Percentiles rank a stretch among this genome's conserved stretches.
Conservation (phyloP, 116 monocot species). For the Zostera marina region DNA sequence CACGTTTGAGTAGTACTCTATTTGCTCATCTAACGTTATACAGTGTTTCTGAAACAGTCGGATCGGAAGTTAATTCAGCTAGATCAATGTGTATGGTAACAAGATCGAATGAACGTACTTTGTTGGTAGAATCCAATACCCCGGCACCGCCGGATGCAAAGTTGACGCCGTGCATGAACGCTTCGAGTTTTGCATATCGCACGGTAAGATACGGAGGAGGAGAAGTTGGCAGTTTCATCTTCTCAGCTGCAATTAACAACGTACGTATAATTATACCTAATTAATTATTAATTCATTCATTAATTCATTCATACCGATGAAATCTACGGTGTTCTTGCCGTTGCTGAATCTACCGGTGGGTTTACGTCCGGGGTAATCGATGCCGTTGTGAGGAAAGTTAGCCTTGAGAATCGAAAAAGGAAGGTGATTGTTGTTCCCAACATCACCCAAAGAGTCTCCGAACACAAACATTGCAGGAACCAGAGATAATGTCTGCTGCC, state of each 20-base stretch:
- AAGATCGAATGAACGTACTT: conserved; percentile 4
- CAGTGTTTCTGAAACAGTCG: conserved; percentile 36
- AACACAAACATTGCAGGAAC: conserved; percentile 23
- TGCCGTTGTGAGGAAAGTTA: conserved; percentile 69
- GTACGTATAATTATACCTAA: not conserved
- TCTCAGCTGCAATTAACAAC: conserved; percentile 38
- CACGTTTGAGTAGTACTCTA: conserved; percentile 46
- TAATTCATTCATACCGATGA: conserved; percentile 35
- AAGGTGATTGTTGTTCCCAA: conserved; percentile 42
- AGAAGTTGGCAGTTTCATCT: conserved; percentile 36
- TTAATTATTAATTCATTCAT: too few species aligned
- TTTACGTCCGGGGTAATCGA: conserved; percentile 61
- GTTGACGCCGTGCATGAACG: not conserved
- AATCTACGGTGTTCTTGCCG: conserved; percentile 73
- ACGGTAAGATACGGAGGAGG: conserved; percentile 68
- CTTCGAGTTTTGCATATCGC: conserved; percentile 10
- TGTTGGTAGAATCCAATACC: conserved; percentile 39
- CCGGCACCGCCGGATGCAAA: conserved; percentile 66
- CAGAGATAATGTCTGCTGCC: not conserved
- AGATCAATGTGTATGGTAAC: not conserved
- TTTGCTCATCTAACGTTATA: conserved; percentile 49
- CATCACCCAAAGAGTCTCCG: conserved; percentile 28
- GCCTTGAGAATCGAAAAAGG: conserved; percentile 42
- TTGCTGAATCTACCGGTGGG: conserved; percentile 90
- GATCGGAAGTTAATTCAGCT: not conserved